These are phyloP conservation scores for Pyrenula aspistea DNA, from an alignment of 495 filamentous ascomycete genomes.

Conservation along the genomic window DNA sequence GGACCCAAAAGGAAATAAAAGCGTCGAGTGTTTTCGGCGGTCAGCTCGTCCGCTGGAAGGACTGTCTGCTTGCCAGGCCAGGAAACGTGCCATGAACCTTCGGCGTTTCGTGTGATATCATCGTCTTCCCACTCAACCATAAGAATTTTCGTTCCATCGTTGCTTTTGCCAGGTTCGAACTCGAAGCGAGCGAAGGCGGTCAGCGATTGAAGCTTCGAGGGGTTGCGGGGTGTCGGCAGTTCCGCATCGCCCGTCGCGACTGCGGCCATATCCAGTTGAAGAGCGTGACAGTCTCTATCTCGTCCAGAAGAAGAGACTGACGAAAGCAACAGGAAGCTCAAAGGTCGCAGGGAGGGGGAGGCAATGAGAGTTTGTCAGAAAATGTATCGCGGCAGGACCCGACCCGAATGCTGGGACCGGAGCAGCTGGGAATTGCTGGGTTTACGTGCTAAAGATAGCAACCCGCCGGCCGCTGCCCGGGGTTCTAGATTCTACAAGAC, in stretches of 20 bases:
- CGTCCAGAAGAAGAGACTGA: too few relatives aligned
- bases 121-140: constrained; percentile 76
- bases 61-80: constrained; percentile 64
- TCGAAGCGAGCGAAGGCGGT: constrained; percentile 68
- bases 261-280: background rate
- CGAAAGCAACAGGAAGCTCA: too few relatives aligned
- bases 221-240: constrained; percentile 18
- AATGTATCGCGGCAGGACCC: background rate
- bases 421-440: background rate
- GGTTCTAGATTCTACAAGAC: background rate
- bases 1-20: constrained; percentile 67
- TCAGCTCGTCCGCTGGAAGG: constrained; percentile 49
- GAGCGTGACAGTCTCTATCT: too few relatives aligned
- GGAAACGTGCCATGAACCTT: constrained; percentile 52
- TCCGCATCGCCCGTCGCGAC: background rate
- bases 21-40: constrained; percentile 42
- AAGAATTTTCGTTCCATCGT: constrained; percentile 73
- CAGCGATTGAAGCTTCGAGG: constrained; percentile 21
- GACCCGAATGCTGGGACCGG: background rate
- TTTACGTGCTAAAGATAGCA: background rate
- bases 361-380: background rate
- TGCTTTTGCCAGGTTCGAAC: constrained; percentile 62
- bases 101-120: constrained; percentile 21
- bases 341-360: too few relatives aligned
- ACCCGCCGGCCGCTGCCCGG: background rate